Percentiles rank a stretch among this genome's conserved stretches.
Evolutionary conservation across 2,329 filamentous ascomycete species (phyloP).

Genomic region (Plenodomus tracheiphilus): DNA sequence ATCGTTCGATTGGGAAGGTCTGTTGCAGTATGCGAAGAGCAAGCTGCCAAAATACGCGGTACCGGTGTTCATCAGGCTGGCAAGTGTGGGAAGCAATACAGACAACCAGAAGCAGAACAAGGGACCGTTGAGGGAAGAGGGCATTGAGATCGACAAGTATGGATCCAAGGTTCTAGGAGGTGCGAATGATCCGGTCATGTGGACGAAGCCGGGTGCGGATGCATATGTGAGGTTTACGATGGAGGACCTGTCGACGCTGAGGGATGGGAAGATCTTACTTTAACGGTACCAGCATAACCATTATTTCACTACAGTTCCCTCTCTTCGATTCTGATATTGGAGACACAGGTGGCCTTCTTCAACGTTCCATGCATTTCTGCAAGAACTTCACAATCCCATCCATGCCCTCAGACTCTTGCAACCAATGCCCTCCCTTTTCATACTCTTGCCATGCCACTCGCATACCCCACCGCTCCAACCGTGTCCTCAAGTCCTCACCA

Average conservation of each 20-base stretch:
- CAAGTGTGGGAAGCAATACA: slow-evolving; percentile 60
- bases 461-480: slow-evolving; percentile 43
- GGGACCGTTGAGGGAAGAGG: slow-evolving; percentile 66
- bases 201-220: slow-evolving; percentile 28
- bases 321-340: not conserved
- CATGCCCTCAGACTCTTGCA: slow-evolving; percentile 53
- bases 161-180: slow-evolving; percentile 31
- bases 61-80: slow-evolving; percentile 69
- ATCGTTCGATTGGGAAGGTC: slow-evolving; percentile 29
- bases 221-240: slow-evolving; percentile 28
- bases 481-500: slow-evolving; percentile 40
- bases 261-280: slow-evolving; percentile 18
- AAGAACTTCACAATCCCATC: slow-evolving; percentile 48
- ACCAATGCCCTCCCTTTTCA: slow-evolving; percentile 50
- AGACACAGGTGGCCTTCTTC: not conserved
- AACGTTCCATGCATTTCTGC: not conserved
- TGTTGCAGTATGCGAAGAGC: slow-evolving; percentile 23
- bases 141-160: slow-evolving; percentile 58
- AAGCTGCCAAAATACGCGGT: slow-evolving; percentile 71
- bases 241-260: slow-evolving; percentile 21
- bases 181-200: slow-evolving; percentile 29
- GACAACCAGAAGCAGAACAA: slow-evolving; percentile 83
- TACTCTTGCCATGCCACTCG: slow-evolving; percentile 48
- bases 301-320: too few species aligned
- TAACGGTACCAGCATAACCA: slow-evolving; percentile 1